These are phyloP conservation scores for Diaporthe helianthi DNA, from an alignment of 2,329 filamentous ascomycete genomes.

Conservation along the genomic window DNA sequence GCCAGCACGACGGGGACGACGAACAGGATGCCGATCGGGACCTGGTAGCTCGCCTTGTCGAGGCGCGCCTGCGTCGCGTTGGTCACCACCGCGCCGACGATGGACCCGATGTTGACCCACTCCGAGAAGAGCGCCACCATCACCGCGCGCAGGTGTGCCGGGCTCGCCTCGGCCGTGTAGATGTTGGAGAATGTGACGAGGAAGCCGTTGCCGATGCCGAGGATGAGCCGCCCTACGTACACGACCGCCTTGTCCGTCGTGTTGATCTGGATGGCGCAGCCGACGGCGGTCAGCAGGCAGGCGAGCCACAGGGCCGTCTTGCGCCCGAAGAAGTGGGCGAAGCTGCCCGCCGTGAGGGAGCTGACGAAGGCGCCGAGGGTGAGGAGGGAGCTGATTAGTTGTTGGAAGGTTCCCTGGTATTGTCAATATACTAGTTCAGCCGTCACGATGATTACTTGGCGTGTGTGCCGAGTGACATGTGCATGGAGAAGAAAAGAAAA, in stretches of 20 bases:
- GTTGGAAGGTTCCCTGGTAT: conserved; percentile 54
- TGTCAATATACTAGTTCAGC: not conserved
- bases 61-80: conserved; percentile 49
- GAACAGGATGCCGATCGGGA: conserved; percentile 54
- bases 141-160: conserved; percentile 55
- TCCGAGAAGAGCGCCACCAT: conserved; percentile 56
- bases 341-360: conserved; percentile 54
- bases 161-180: conserved; percentile 56
- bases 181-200: conserved; percentile 55
- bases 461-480: rapidly evolving
- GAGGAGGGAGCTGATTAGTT: conserved; percentile 59
- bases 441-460: conserved; percentile 37
- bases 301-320: conserved; percentile 54
- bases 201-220: conserved; percentile 52
- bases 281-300: conserved; percentile 52
- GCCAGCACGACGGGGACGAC: conserved; percentile 56
- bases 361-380: conserved; percentile 59
- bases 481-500: not conserved
- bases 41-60: conserved; percentile 51
- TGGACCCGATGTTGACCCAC: conserved; percentile 56
- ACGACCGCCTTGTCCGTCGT: conserved; percentile 48
- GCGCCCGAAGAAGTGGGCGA: conserved; percentile 56
- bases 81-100: conserved; percentile 53
- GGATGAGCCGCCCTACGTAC: conserved; percentile 54
- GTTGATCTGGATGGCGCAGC: conserved; percentile 52